phyloP scores from a whole-genome alignment of 441 rosid species.

The Isatis lusitanica region DNA sequence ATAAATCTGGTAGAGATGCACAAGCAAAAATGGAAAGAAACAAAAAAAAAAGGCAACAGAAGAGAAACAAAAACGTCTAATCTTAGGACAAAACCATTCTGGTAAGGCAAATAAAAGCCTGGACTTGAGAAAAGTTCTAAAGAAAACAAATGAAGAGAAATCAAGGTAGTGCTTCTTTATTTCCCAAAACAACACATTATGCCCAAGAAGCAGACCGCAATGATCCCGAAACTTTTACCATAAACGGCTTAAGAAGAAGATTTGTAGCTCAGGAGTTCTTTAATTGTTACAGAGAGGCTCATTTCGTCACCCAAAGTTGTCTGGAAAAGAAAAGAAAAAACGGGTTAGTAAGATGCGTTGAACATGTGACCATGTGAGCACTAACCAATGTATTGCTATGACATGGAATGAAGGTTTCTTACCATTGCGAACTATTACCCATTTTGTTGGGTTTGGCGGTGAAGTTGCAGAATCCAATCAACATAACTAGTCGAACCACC shows the following conservation, averaged over 20 bases:
- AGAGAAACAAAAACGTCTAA: constrained; percentile 21
- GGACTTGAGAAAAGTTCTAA: constrained; percentile 7
- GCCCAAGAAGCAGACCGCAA: constrained; percentile 14
- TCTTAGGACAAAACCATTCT: constrained; percentile 27
- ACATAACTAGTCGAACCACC: constrained; percentile 75
- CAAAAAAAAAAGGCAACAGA: not conserved
- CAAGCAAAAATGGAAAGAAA: not conserved
- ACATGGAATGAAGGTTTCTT: constrained; percentile 23
- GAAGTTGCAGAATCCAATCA: constrained; percentile 82
- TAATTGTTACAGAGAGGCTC: constrained; percentile 3
- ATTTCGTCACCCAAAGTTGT: not conserved
- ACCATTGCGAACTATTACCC: constrained; percentile 48
- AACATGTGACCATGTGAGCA: not conserved
- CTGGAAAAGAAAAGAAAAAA: not conserved
- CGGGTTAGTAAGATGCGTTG: not conserved
- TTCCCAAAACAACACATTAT: constrained; percentile 10
- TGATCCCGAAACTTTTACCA: not conserved
- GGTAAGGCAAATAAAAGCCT: constrained; percentile 25
- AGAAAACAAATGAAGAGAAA: constrained; percentile 16
- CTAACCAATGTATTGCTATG: not conserved
- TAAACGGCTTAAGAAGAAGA: constrained; percentile 6
- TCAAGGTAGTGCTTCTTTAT: constrained; percentile 1
- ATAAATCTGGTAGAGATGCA: constrained; percentile 24
- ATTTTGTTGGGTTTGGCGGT: constrained; percentile 85
- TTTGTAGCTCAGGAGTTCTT: constrained; percentile 25